phyloP scores from a whole-genome alignment of 441 rosid genomes.

The Mallotus repandus region DNA sequence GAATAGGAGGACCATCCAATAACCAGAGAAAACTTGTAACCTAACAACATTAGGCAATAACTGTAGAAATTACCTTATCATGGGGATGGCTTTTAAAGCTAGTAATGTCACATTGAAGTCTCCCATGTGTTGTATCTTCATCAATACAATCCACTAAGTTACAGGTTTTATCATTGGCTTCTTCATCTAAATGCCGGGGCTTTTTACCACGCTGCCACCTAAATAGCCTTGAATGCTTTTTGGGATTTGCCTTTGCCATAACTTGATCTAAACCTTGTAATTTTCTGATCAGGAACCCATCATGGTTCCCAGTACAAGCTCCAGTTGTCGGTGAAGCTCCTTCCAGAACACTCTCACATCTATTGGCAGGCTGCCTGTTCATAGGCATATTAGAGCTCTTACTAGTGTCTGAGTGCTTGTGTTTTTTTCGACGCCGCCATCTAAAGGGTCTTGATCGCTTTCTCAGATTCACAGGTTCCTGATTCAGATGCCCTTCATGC shows the following conservation, averaged over 20 bases:
- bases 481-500: conserved; percentile 4
- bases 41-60: neutral
- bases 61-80: conserved; percentile 28
- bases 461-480: conserved; percentile 18
- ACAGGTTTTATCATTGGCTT: conserved; percentile 17
- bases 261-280: conserved; percentile 18
- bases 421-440: conserved; percentile 43
- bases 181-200: conserved; percentile 32
- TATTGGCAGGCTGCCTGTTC: neutral
- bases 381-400: conserved; percentile 6
- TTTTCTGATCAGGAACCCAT: neutral
- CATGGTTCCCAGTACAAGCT: conserved; percentile 15
- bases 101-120: conserved; percentile 21
- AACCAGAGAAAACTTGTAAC: neutral
- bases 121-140: conserved; percentile 24
- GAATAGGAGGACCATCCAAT: neutral
- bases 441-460: conserved; percentile 51
- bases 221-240: conserved; percentile 48
- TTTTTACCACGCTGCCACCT: conserved; percentile 44
- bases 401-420: conserved; percentile 23
- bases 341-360: conserved; percentile 3
- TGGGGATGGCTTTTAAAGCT: conserved; percentile 12
- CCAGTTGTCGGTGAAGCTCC: neutral
- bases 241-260: conserved; percentile 25
- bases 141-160: conserved; percentile 12